These are phyloP conservation scores for Sphagnum tenellum DNA, from an alignment of 225 moss, liverwort and hornwort species.

Conservation along the genomic window DNA sequence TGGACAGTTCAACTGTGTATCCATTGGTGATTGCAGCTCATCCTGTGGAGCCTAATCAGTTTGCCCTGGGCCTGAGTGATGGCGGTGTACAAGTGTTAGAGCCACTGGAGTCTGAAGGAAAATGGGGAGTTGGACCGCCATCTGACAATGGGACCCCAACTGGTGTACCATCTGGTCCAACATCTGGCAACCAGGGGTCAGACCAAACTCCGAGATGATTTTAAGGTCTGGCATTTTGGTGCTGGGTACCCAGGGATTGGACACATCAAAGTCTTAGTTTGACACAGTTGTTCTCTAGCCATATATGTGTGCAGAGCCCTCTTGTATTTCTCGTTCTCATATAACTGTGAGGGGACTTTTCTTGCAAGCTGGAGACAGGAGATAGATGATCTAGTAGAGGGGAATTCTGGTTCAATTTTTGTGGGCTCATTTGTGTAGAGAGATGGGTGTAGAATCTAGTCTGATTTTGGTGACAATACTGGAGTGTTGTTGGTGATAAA, in stretches of 20 bases:
- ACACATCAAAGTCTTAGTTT: conserved; percentile 36
- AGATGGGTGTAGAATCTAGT: conserved; percentile 3
- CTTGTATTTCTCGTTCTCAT: conserved; percentile 29
- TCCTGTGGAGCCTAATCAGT: conserved; percentile 87
- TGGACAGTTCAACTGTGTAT: conserved; percentile 70
- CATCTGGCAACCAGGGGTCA: conserved; percentile 83
- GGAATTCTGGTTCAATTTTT: conserved; percentile 72
- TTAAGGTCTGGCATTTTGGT: conserved; percentile 30
- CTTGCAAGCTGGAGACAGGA: conserved; percentile 54
- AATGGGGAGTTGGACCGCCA: conserved; percentile 79
- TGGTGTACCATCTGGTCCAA: conserved; percentile 56
- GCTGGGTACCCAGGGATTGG: conserved; percentile 6
- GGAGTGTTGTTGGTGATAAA: too few species aligned
- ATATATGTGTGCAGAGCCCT: conserved; percentile 43
- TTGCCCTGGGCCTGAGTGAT: conserved; percentile 93
- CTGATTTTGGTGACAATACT: too few species aligned
- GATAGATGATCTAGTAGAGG: conserved; percentile 33
- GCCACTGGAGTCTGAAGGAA: conserved; percentile 82
- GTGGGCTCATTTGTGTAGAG: conserved; percentile 78
- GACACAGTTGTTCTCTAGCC: conserved; percentile 19
- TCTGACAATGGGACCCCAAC: conserved; percentile 76
- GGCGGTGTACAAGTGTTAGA: conserved; percentile 96
- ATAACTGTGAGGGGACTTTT: conserved; percentile 64
- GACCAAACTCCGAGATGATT: conserved; percentile 92
- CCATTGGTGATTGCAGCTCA: conserved; percentile 92